These are phyloP conservation scores for Hypoxylon sp. DNA, from an alignment of 2,329 filamentous ascomycete genomes.

Conservation along the genomic window DNA sequence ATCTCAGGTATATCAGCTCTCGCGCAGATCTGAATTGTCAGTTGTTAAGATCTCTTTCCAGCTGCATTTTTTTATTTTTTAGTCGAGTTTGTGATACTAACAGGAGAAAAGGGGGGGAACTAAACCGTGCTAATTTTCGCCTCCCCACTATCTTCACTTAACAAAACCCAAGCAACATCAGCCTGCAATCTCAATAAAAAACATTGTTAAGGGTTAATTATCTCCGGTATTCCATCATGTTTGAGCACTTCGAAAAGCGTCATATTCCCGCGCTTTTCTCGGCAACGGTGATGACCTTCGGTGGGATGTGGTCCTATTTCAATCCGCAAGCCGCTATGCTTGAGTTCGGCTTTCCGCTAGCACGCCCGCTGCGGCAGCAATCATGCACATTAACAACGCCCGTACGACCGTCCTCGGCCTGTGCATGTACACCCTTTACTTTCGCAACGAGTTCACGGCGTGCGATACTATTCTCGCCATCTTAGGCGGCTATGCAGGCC, in stretches of 20 bases:
- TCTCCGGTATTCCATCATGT: too few species aligned
- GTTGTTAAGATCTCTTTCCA: too few species aligned
- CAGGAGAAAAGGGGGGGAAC: too few species aligned
- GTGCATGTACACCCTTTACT: constrained; percentile 37
- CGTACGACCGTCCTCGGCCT: constrained; percentile 41
- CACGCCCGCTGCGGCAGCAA: constrained; percentile 30
- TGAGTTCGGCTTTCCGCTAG: constrained; percentile 42
- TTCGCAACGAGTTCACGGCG: constrained; percentile 23
- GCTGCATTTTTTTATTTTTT: too few species aligned
- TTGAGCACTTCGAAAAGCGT: constrained; percentile 13
- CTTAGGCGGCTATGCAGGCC: constrained; percentile 37
- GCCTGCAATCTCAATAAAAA: too few species aligned
- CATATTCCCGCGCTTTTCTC: constrained; percentile 30
- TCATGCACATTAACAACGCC: constrained; percentile 36
- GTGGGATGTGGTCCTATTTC: constrained; percentile 40
- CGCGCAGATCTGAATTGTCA: too few species aligned
- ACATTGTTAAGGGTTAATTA: too few species aligned
- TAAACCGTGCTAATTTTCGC: too few species aligned
- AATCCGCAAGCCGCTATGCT: constrained; percentile 37
- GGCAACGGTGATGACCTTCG: constrained; percentile 38
- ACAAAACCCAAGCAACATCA: too few species aligned
- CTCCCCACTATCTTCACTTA: too few species aligned
- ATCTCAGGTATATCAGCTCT: too few species aligned
- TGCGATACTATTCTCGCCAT: constrained; percentile 41
- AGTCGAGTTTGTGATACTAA: too few species aligned